A percentile compares a stretch with the other conserved stretches of the same genome.
phyloP scores from a whole-genome alignment of 306 rosid genomes.

The Hippophae gyantsensis region DNA sequence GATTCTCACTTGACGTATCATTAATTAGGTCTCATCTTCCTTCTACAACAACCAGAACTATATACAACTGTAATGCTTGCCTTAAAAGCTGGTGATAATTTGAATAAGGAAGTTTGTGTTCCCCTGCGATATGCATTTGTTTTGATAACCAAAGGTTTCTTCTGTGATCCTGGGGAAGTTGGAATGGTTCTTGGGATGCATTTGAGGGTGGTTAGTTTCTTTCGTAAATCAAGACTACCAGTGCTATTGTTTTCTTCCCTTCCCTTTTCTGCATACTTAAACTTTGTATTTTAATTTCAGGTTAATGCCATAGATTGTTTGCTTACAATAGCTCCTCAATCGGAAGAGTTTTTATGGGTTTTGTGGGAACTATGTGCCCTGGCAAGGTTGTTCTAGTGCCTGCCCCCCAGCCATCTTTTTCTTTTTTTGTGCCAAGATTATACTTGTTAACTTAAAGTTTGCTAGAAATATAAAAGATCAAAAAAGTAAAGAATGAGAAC shows the following conservation, averaged over 20 bases:
- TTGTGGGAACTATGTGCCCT: conserved; percentile 84
- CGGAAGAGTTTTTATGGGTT: conserved; percentile 92
- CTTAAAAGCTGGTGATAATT: conserved; percentile 50
- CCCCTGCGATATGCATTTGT: conserved; percentile 88
- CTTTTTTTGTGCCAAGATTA: too few species aligned
- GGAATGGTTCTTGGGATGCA: conserved; percentile 67
- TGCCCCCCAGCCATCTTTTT: too few species aligned
- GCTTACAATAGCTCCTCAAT: conserved; percentile 56
- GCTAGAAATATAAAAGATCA: too few species aligned
- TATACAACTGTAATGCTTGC: conserved; percentile 64
- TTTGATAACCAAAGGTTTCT: conserved; percentile 82
- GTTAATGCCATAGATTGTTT: conserved; percentile 78
- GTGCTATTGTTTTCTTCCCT: neutral
- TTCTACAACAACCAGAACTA: conserved; percentile 78
- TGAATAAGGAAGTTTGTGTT: conserved; percentile 62
- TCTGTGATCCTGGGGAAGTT: conserved; percentile 66
- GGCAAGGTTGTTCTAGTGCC: conserved; percentile 50
- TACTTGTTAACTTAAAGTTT: too few species aligned
- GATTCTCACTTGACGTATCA: conserved; percentile 19
- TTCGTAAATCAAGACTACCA: conserved; percentile 7
- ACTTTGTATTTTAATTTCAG: conserved; percentile 30
- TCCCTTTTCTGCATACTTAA: neutral
- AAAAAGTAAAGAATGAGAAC: too few species aligned
- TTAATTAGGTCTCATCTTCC: conserved; percentile 73
- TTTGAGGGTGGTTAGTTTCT: conserved; percentile 74